Conservation (phyloP, 768 basidiomycete species). For the Mycena galericulata region DNA sequence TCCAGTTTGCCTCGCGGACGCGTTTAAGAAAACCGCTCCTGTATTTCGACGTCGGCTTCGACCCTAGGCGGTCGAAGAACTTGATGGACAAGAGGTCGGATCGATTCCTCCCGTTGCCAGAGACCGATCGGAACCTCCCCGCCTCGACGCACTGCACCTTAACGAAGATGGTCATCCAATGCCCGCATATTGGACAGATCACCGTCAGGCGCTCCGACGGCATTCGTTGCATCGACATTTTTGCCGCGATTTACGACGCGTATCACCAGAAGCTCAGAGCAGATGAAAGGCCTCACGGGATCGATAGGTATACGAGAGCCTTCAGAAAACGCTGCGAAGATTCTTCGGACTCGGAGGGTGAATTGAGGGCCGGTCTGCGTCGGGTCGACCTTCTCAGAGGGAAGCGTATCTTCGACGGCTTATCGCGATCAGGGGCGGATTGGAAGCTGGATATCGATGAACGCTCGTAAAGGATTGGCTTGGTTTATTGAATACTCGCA, state of each 20-base stretch:
- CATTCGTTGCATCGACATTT: constrained; percentile 68
- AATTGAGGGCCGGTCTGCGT: constrained; percentile 60
- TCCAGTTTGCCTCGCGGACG: constrained; percentile 45
- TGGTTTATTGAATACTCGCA: not conserved
- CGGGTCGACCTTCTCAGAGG: constrained; percentile 68
- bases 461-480: not conserved
- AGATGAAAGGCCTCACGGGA: constrained; percentile 47
- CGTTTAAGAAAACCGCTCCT: constrained; percentile 44
- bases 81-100: constrained; percentile 41
- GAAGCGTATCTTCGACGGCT: constrained; percentile 64
- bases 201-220: constrained; percentile 49
- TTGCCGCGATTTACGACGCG: constrained; percentile 64
- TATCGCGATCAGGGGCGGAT: constrained; percentile 45
- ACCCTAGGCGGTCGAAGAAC: constrained; percentile 47
- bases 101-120: constrained; percentile 41
- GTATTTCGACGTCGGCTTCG: constrained; percentile 64
- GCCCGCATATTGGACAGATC: constrained; percentile 53
- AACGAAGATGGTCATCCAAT: constrained; percentile 62
- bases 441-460: constrained; percentile 20
- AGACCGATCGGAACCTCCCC: constrained; percentile 53
- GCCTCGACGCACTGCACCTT: constrained; percentile 56
- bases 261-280: constrained; percentile 58
- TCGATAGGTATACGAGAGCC: constrained; percentile 38
- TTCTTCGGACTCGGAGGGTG: constrained; percentile 50
- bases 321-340: constrained; percentile 61